These are phyloP conservation scores for Tolypocladium guangdongense DNA, from an alignment of 2,329 filamentous ascomycete genomes.

Conservation along the genomic window DNA sequence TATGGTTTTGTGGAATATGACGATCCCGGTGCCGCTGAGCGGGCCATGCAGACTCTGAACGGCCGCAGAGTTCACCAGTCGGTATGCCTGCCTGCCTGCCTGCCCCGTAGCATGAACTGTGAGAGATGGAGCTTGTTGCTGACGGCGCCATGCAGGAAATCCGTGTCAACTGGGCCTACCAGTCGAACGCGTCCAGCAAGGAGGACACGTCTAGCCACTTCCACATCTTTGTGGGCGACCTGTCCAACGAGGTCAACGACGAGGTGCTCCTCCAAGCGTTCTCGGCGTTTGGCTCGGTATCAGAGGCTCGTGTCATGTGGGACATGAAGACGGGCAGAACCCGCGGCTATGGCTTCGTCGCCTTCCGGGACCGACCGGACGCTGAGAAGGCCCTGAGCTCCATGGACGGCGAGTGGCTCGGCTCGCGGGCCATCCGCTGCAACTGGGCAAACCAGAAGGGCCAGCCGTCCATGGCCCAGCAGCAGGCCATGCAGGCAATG, in stretches of 20 bases:
- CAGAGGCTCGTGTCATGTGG: conserved; percentile 99
- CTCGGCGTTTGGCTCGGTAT: conserved; percentile 89
- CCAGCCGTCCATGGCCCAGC: conserved; percentile 96
- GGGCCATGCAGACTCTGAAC: conserved; percentile 94
- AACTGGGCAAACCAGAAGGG: conserved; percentile 99
- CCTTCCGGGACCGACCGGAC: conserved; percentile 86
- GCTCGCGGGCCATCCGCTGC: conserved; percentile 93
- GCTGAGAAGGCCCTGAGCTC: conserved; percentile 93
- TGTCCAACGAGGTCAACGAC: conserved; percentile 98
- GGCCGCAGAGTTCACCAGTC: conserved; percentile 91
- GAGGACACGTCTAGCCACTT: conserved; percentile 98
- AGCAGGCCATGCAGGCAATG: conserved; percentile 94
- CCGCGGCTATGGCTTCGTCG: conserved; percentile 94
- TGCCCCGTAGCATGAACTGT: neutral
- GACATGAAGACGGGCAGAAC: conserved; percentile 99
- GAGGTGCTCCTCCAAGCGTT: conserved; percentile 90
- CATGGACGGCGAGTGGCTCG: conserved; percentile 99
- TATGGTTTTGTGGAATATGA: conserved; percentile 99
- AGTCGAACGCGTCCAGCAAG: conserved; percentile 88
- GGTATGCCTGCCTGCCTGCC: conserved; percentile 34
- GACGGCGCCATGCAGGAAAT: conserved; percentile 60
- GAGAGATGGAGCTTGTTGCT: neutral
- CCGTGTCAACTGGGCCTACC: conserved; percentile 98
- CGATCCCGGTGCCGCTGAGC: conserved; percentile 89
- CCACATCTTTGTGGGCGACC: conserved; percentile 95